Conservation (phyloP, 805 yeast species). For the Wickerhamiella shivajii region DNA sequence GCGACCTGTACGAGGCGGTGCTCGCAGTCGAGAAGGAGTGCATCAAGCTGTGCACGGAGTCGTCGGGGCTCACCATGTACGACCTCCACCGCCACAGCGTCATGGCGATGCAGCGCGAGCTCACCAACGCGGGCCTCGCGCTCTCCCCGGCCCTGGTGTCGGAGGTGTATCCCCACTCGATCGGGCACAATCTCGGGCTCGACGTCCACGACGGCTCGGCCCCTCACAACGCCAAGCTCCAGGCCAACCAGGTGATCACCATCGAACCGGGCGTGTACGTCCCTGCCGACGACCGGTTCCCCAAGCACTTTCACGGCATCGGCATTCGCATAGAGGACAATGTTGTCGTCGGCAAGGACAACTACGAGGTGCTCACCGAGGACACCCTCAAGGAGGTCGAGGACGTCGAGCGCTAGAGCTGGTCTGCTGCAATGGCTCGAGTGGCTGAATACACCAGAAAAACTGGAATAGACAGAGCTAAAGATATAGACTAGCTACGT, state of each 20-base stretch:
- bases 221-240: constrained; percentile 40
- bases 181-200: constrained; percentile 89
- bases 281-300: constrained; percentile 58
- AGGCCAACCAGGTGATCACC: constrained; percentile 71
- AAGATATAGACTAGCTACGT: no score
- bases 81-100: constrained; percentile 67
- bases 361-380: constrained; percentile 48
- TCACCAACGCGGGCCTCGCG: constrained; percentile 58
- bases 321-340: constrained; percentile 95
- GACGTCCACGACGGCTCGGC: constrained; percentile 39
- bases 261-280: constrained; percentile 93
- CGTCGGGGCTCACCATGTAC: constrained; percentile 40
- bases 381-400: constrained; percentile 76
- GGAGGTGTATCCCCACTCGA: constrained; percentile 75
- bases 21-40: constrained; percentile 67
- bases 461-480: no score
- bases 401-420: constrained; percentile 56
- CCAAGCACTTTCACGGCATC: constrained; percentile 66
- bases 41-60: constrained; percentile 51
- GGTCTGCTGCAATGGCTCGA: no score
- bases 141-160: constrained; percentile 19
- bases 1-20: constrained; percentile 79
- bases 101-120: constrained; percentile 40
- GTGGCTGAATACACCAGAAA: no score
- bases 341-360: constrained; percentile 59